A percentile compares a stretch with the other conserved stretches of the same genome.
phyloP scores from a whole-genome alignment of 768 basidiomycete species.

The Cyclocybe cylindracea region DNA sequence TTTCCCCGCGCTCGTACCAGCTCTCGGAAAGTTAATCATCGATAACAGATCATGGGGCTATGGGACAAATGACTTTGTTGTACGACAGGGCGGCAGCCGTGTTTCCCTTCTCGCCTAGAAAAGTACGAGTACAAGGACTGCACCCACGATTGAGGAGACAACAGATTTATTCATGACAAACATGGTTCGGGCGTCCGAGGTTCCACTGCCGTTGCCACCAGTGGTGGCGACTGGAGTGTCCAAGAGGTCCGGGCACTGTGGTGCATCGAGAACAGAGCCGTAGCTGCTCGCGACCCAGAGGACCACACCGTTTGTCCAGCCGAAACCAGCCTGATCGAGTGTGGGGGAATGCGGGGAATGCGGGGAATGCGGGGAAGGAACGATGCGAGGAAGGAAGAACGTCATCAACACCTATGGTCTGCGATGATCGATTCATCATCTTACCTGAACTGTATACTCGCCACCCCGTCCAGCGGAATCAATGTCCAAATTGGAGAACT shows the following conservation, averaged over 20 bases:
- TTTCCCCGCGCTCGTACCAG: too few species aligned
- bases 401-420: background rate
- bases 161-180: background rate
- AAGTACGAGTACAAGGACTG: background rate
- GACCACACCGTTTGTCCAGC: conserved; percentile 86
- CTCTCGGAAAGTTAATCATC: too few species aligned
- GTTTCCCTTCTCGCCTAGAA: too few species aligned
- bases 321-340: conserved; percentile 64
- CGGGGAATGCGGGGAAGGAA: background rate
- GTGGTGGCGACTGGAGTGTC: conserved; percentile 18
- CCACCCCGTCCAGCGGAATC: conserved; percentile 81
- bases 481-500: conserved; percentile 79
- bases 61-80: too few species aligned
- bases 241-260: conserved; percentile 57
- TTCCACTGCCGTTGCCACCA: background rate
- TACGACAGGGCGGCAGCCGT: too few species aligned
- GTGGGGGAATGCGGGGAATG: background rate
- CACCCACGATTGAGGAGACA: background rate
- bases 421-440: conserved; percentile 18
- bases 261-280: conserved; percentile 58
- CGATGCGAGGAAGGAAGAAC: background rate
- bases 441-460: conserved; percentile 84
- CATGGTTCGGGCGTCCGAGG: conserved; percentile 5
- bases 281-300: conserved; percentile 75
- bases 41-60: too few species aligned